Evolutionary conservation across 2,329 filamentous ascomycete species (phyloP).

Genomic region (Dactylellina drechsleri): DNA sequence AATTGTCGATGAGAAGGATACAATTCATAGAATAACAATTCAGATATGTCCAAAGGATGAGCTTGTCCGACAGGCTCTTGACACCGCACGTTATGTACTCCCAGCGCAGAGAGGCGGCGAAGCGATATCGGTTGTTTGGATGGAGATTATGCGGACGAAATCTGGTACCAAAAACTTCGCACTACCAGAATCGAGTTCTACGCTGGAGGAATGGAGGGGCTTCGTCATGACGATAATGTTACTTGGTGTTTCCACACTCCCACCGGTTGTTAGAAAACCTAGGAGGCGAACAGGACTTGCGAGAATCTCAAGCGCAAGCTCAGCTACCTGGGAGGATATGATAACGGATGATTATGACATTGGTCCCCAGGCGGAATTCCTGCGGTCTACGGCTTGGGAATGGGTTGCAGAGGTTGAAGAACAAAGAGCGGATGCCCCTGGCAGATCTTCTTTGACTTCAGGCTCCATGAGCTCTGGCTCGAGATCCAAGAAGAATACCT

Average conservation of each 20-base stretch:
- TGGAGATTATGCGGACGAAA: conserved; percentile 56
- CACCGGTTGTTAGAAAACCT: conserved; percentile 55
- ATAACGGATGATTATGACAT: conserved; percentile 58
- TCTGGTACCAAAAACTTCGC: conserved; percentile 45
- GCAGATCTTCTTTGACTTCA: conserved; percentile 22
- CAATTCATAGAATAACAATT: conserved; percentile 57
- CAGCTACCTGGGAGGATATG: conserved; percentile 61
- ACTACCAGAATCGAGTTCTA: conserved; percentile 47
- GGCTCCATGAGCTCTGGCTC: conserved; percentile 12
- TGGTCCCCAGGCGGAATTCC: conserved; percentile 58
- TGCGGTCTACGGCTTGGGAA: conserved; percentile 74
- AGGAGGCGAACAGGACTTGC: conserved; percentile 59
- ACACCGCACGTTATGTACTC: conserved; percentile 56
- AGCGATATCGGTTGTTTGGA: conserved; percentile 57
- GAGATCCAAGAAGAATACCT: conserved; percentile 60
- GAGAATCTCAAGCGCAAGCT: conserved; percentile 61
- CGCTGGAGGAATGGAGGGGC: conserved; percentile 58
- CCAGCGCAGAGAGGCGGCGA: conserved; percentile 56
- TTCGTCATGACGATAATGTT: conserved; percentile 58
- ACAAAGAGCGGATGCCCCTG: conserved; percentile 52
- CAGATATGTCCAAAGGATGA: conserved; percentile 57
- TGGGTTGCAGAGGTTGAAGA: conserved; percentile 74
- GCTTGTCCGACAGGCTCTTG: conserved; percentile 57
- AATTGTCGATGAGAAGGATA: conserved; percentile 57
- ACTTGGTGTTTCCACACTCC: conserved; percentile 56